phyloP scores from a whole-genome alignment of 176 grass and related monocot species.

The Rhynchospora pubera region DNA sequence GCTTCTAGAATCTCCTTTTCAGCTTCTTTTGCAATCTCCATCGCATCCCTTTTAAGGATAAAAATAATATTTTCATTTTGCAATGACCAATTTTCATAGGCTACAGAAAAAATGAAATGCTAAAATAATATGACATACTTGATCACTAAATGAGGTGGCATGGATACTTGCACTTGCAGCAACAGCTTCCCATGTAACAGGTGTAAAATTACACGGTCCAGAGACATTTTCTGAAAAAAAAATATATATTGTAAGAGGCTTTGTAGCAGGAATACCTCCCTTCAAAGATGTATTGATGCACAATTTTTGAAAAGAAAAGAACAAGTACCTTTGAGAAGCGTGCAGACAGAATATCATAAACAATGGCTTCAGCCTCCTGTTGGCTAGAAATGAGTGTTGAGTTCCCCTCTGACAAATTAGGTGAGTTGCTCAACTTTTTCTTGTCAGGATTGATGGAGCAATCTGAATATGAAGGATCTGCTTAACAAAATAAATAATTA shows the following conservation, averaged over 20 bases:
- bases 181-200: constrained; percentile 66
- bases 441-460: constrained; percentile 14
- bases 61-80: constrained; percentile 3
- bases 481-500: constrained; percentile 25
- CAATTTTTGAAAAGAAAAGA: neutral
- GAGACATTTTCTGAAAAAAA: constrained; percentile 74
- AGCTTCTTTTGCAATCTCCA: constrained; percentile 58
- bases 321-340: constrained; percentile 54
- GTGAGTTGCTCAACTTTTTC: constrained; percentile 17
- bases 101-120: neutral
- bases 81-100: neutral
- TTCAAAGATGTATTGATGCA: neutral
- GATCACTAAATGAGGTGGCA: constrained; percentile 61
- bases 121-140: constrained; percentile 40
- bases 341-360: constrained; percentile 58
- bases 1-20: constrained; percentile 71
- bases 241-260: neutral
- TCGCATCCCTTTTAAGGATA: constrained; percentile 57
- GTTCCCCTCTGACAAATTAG: constrained; percentile 24
- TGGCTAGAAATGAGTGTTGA: constrained; percentile 45
- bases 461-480: constrained; percentile 68
- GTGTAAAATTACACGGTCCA: constrained; percentile 70
- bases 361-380: constrained; percentile 61
- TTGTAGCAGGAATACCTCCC: neutral
- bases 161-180: constrained; percentile 75